Evolutionary conservation across 805 yeast species (phyloP).

Genomic region (Ogataea paraovalis): DNA sequence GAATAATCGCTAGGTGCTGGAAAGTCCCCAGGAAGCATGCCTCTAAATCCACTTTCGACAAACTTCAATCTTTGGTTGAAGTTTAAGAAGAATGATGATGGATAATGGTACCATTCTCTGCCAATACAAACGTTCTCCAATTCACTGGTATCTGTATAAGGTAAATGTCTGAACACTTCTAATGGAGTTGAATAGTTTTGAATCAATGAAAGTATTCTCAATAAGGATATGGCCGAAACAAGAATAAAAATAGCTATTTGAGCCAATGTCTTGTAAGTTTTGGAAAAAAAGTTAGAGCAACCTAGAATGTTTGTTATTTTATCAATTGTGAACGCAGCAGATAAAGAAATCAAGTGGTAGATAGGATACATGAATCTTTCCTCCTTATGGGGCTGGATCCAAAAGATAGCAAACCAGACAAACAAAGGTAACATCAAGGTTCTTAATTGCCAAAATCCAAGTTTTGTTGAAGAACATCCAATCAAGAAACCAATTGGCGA

Average conservation of each 20-base stretch:
- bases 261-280: constrained; percentile 5
- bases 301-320: constrained; percentile 14
- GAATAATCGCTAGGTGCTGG: constrained; percentile 31
- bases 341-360: constrained; percentile 62
- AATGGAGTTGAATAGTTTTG: constrained; percentile 74
- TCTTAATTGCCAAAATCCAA: constrained; percentile 11
- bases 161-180: constrained; percentile 45
- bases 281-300: constrained; percentile 10
- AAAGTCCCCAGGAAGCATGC: constrained; percentile 86
- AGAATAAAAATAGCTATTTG: constrained; percentile 10
- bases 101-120: constrained; percentile 92
- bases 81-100: constrained; percentile 80
- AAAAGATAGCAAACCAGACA: constrained; percentile 67
- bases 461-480: constrained; percentile 19
- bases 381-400: constrained; percentile 84
- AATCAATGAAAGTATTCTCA: constrained; percentile 58
- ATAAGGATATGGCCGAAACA: constrained; percentile 33
- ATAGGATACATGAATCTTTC: constrained; percentile 87
- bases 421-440: constrained; percentile 46
- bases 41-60: constrained; percentile 75
- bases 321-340: constrained; percentile 50
- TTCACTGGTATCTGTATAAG: constrained; percentile 19
- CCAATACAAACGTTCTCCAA: constrained; percentile 75
- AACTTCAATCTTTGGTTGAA: constrained; percentile 60
- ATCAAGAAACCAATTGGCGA: constrained; percentile 37